Base-by-base conservation (phyloP, 495 filamentous ascomycete species). In the Lophiotrema nucula region DNA sequence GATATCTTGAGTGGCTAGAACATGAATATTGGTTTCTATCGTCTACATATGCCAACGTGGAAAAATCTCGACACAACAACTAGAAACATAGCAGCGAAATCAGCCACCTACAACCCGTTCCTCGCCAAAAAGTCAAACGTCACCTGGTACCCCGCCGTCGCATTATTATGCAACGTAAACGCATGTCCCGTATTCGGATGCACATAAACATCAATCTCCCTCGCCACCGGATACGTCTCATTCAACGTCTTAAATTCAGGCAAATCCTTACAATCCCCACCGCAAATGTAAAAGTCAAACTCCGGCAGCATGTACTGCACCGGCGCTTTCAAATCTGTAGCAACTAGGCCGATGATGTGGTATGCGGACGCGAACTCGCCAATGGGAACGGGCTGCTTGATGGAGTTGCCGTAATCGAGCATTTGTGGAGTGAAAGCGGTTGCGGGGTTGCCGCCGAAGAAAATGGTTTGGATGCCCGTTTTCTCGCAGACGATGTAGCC, bases 151-250 rank as follows among this genome's bases (percentile, higher is more conserved):
- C 69, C 69, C 10, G 44, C 66, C 11, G 61, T 69, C n/a, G 72
- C 72, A 49, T 69, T 68, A 22, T 48, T 65, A 47, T 73, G 67
- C 18, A 74, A 35, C 24, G 70, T 49, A 62, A 74, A 53, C 5
- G 53, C 72, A 66, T 74, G 72, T 15, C 72, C 72, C 25, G 65
- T 71, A 23, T 58, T 56, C 13, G 58, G 59, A 52, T 74, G 72
- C 23, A 70, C 55, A 33, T 47, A 44, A n/a, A 71, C 63, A 10
- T 63, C 64, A 26, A 73, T 57, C 8, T 35, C 31, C 8, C 8
- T 35, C 8, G 31, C 31, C 8, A 8, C n/a, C 8, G 31, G 31
- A n/a, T 28, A 73, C 15, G 60, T 48, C 25, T 22, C 22, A 21
- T 48, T 55, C 19, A 66, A 37, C 1, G 18, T 15, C 15, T 16